A percentile compares a stretch with the other conserved stretches of the same genome.
These are phyloP conservation scores for Phytophthora hibernalis DNA, from an alignment of 352 stramenopile genomes.

Conservation along the genomic window DNA sequence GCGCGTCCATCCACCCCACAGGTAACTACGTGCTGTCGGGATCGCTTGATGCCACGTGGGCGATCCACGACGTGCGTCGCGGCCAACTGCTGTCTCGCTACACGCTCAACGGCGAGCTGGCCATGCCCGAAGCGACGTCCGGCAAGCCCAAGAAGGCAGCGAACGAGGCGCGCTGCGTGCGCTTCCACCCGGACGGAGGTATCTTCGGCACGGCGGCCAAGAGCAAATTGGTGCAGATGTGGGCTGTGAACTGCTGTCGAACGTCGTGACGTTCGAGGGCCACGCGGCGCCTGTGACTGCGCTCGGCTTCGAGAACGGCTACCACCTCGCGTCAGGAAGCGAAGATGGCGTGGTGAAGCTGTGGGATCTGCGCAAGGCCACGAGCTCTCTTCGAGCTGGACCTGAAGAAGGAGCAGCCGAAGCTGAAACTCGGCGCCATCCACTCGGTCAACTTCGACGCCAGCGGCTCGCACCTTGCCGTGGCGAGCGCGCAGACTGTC, in stretches of 20 bases:
- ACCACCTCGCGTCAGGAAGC: conserved; percentile 90
- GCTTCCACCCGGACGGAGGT: conserved; percentile 95
- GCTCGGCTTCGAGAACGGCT: conserved; percentile 96
- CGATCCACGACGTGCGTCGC: conserved; percentile 81
- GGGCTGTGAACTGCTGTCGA: conserved; percentile 90
- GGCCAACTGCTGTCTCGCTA: conserved; percentile 60
- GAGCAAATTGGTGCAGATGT: conserved; percentile 89
- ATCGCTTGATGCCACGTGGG: conserved; percentile 86
- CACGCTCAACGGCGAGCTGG: conserved; percentile 54
- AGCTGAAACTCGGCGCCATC: conserved; percentile 53
- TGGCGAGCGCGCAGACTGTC: conserved; percentile 51
- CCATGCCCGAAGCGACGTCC: conserved; percentile 29
- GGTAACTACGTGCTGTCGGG: conserved; percentile 81
- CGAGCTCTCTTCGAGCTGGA: conserved; percentile 78
- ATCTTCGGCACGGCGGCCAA: conserved; percentile 87
- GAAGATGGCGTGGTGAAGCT: conserved; percentile 87
- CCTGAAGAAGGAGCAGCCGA: conserved; percentile 43
- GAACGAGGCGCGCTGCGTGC: conserved; percentile 51
- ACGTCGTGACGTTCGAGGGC: conserved; percentile 90
- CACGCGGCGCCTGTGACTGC: conserved; percentile 72
- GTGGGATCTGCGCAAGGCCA: conserved; percentile 95
- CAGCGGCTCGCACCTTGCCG: conserved; percentile 64
- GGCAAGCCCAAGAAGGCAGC: conserved; percentile 35
- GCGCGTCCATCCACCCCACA: conserved; percentile 83
- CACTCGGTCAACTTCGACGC: conserved; percentile 68